phyloP scores from a whole-genome alignment of 495 filamentous ascomycete genomes.

The Amphirosellinia nigrospora region DNA sequence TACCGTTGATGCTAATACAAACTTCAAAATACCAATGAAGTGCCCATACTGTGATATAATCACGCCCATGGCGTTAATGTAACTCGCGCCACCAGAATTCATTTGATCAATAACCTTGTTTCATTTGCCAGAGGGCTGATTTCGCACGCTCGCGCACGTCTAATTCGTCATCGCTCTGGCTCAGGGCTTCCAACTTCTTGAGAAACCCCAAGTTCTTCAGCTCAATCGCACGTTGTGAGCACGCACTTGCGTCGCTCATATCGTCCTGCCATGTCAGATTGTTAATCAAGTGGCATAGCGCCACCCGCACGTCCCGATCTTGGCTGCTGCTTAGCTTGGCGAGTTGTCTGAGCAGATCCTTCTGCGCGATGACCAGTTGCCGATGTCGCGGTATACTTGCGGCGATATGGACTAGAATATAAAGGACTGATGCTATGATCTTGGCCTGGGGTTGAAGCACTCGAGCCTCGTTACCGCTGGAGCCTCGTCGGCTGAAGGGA shows the following conservation, averaged over 20 bases:
- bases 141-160: constrained; percentile 86
- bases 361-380: constrained; percentile 63
- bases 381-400: constrained; percentile 78
- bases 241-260: constrained; percentile 62
- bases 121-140: constrained; percentile 74
- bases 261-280: constrained; percentile 86
- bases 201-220: constrained; percentile 75
- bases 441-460: constrained; percentile 67
- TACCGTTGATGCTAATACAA: constrained; percentile 17
- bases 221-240: constrained; percentile 67
- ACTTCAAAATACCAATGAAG: constrained; percentile 13
- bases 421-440: constrained; percentile 75
- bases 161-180: constrained; percentile 72
- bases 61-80: constrained; percentile 15
- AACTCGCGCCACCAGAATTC: background rate
- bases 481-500: constrained; percentile 44
- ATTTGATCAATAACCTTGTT: constrained; percentile 32
- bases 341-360: constrained; percentile 65
- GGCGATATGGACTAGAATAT: constrained; percentile 83
- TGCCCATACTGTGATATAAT: constrained; percentile 14
- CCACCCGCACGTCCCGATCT: constrained; percentile 70
- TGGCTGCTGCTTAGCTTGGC: constrained; percentile 75
- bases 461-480: constrained; percentile 41
- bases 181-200: constrained; percentile 66
- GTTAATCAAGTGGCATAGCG: constrained; percentile 79